Base-by-base conservation (phyloP, 345 rosid species). In the Eucalyptus virginea region DNA sequence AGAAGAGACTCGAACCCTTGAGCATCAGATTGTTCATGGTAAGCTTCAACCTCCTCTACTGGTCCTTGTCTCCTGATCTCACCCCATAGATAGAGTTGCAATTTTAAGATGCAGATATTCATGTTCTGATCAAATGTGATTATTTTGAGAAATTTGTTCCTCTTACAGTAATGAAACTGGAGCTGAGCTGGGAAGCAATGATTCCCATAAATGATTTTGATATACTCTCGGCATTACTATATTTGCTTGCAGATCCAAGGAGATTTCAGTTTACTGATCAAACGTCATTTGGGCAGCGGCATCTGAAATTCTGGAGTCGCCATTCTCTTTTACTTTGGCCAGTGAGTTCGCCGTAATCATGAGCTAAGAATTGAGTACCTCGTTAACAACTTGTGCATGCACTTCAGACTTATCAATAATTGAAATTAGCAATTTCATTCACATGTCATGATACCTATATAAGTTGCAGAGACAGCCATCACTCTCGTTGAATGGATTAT, bases 21-120 rank as follows among this genome's bases (percentile, higher is more conserved):
- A 88, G 54, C 90, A 90, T 88, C 89, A 54, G 49, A 90, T 91
- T 50, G 91, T 88, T 69, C 87, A 90, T n/a, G 92, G 92, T 90
- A 87, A 69, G 81, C 81, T 34, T 34, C 81, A 6, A 69, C 44
- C 44, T 17, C 44, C 81, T 32, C 81, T 34, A 3, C 81, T 3
- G 8, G 81, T 34, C 81, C 44, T 69, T 69, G 81, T 34, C 44
- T 37, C 47, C 19, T 21, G 83, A 37, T 77, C 83, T 77, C 83
- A 37, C 28, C 45, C 16, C 83, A 77, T 77, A 72, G 81, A 18
- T 72, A 77, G 83, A 40, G 45, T 19, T 10, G 45, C 83, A 37
- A 37, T 34, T 34, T 72, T 34, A 72, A 72, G 26, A 34, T 72
- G 44, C 44, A 72, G 44, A 34, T 34, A 37, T 72, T 72, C 81